Evolutionary conservation across 2,329 filamentous ascomycete genomes (phyloP), one percentile per base, ranked within the genome.

Genomic region (Fusarium solani-melongenae): DNA sequence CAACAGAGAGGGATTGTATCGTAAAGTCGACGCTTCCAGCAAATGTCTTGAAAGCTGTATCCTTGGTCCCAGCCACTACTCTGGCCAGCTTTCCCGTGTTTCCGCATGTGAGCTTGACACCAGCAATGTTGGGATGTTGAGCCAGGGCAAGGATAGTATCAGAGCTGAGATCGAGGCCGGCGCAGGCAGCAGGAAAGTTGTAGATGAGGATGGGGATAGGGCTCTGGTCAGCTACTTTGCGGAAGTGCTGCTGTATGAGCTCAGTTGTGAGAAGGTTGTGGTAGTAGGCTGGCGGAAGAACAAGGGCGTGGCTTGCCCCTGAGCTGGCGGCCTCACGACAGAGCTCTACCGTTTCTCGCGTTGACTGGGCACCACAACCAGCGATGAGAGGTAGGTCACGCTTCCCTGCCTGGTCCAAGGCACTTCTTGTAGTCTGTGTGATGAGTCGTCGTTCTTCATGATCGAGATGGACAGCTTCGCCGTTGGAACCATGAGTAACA

Each of bases 21-120:
- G 90, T 92, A 81, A 94, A 94, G 83, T 95, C 92, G 61, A 92
- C 92, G 57, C 90, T 92, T 64, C 93, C 93, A 46, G 92, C 92
- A 76, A 92, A 89, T 67, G 92, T 92, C 79, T 93, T 86, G 84
- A 94, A 94, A 17, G 51, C 24, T 1, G 67, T 76, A 55, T 64
- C 73, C 36, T 66, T 66, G 6, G 86, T 85, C 5, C 85, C 86
- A 53, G 88, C 80, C 66, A 80, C 88, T 77, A 85, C 85, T 80
- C 81, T 80, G 3, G 83, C 83, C 49, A 91, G 83, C 78, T 92
- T 91, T 39, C 90, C 89, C 44, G 89, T 91, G 78, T 92, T 91
- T 9, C 89, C 90, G 71, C 89, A 91, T 11, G 90, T 91, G 62
- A 92, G 82, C 80, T 92, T 92, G 75, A 88, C 89, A 38, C 90